Percentiles rank a stretch among this genome's conserved stretches.
phyloP scores from a whole-genome alignment of 2,329 filamentous ascomycete genomes.

The Fusarium sp. region DNA sequence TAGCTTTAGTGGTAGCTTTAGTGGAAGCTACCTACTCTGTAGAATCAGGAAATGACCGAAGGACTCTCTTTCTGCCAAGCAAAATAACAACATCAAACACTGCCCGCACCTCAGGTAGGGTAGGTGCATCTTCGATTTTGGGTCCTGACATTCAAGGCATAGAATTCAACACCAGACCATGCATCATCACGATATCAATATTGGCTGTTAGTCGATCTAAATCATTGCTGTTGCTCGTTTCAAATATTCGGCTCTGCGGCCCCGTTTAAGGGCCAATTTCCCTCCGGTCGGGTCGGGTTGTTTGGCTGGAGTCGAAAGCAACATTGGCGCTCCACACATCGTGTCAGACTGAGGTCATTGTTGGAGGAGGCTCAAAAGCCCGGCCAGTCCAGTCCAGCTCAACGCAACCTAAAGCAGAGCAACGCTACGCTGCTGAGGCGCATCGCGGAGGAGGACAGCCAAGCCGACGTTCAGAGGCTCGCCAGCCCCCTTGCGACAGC shows the following conservation, averaged over 20 bases:
- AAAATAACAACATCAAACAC: neutral
- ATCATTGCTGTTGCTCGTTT: conserved; percentile 30
- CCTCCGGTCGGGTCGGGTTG: conserved; percentile 25
- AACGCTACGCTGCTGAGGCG: conserved; percentile 18
- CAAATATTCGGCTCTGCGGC: conserved; percentile 24
- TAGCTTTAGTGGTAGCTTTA: conserved; percentile 13
- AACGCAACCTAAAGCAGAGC: neutral
- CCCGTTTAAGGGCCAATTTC: conserved; percentile 31
- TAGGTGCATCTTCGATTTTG: neutral
- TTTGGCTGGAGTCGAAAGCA: conserved; percentile 26
- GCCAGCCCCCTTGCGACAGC: conserved; percentile 23
- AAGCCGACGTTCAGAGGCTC: conserved; percentile 11
- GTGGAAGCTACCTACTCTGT: neutral
- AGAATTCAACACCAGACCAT: neutral
- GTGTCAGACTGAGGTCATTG: conserved; percentile 44
- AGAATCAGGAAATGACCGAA: conserved; percentile 8
- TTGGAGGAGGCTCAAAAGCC: conserved; percentile 35
- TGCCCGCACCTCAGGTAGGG: neutral
- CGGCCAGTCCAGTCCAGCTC: conserved; percentile 11
- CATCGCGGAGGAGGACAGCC: conserved; percentile 12
- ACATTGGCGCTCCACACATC: conserved; percentile 36
- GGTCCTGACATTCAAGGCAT: conserved; percentile 3
- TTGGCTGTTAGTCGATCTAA: conserved; percentile 34
- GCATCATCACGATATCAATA: conserved; percentile 15
- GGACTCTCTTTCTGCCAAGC: conserved; percentile 6